phyloP scores from a whole-genome alignment of 495 filamentous ascomycete genomes.

The Cryomyces minteri region DNA sequence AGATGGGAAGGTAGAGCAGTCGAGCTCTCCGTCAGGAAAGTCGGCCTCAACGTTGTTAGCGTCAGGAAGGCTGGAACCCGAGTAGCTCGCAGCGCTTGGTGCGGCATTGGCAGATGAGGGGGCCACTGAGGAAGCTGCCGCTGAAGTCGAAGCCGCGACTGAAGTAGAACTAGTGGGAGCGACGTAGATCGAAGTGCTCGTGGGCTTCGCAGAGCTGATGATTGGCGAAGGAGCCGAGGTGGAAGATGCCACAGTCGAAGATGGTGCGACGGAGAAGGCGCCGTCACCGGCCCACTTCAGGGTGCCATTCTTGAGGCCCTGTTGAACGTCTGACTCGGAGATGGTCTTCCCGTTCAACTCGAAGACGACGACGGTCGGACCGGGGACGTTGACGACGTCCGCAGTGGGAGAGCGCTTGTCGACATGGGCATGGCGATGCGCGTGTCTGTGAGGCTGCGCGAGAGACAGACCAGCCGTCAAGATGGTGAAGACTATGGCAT shows the following conservation, averaged over 20 bases:
- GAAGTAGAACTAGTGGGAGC: constrained; percentile 1
- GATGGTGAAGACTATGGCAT: constrained; percentile 9
- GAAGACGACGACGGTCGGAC: constrained; percentile 16
- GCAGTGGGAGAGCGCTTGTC: constrained; percentile 8
- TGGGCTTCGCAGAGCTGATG: background rate
- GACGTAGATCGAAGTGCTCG: background rate
- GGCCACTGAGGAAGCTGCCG: background rate
- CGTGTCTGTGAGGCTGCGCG: constrained; percentile 17
- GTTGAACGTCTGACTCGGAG: constrained; percentile 15
- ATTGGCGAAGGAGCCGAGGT: too few relatives aligned
- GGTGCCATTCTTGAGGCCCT: constrained; percentile 21
- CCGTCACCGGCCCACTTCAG: constrained; percentile 13
- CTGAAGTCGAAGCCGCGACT: background rate
- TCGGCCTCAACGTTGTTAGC: too few relatives aligned
- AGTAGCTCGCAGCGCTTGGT: too few relatives aligned
- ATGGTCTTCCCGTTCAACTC: constrained; percentile 17
- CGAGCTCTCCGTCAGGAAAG: constrained; percentile 62
- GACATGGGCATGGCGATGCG: constrained; percentile 8
- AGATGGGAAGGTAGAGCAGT: constrained; percentile 59
- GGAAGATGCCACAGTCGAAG: constrained; percentile 1
- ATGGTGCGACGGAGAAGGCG: background rate
- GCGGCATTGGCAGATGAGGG: background rate
- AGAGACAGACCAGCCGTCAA: constrained; percentile 13
- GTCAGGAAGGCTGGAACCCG: too few relatives aligned
- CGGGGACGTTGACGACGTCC: constrained; percentile 10